These are phyloP conservation scores for Penicillium cosmopolitanum DNA, from an alignment of 495 filamentous ascomycete species.

Conservation along the genomic window DNA sequence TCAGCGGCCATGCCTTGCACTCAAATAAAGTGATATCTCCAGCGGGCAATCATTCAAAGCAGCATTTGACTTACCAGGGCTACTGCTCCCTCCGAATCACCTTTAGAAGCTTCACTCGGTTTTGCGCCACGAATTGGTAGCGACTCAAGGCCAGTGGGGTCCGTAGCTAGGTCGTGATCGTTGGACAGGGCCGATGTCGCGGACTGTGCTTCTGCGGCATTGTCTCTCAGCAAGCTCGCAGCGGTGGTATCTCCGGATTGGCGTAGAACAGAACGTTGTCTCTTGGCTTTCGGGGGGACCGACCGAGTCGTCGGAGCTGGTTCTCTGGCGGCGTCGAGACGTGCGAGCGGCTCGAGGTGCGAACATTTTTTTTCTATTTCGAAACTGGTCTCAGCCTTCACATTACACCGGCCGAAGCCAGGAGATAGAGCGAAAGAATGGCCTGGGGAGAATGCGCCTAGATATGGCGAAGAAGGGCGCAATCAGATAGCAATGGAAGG, in stretches of 20 bases:
- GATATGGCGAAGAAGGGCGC: slow-evolving; percentile 2
- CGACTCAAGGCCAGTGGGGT: slow-evolving; percentile 34
- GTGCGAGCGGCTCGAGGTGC: slow-evolving; percentile 60
- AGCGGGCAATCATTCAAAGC: slow-evolving; percentile 8
- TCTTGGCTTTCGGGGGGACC: slow-evolving; percentile 70
- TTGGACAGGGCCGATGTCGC: slow-evolving; percentile 11
- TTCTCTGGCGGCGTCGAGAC: slow-evolving; percentile 69
- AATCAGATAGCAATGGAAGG: slow-evolving; percentile 4
- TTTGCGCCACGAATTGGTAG: slow-evolving; percentile 66
- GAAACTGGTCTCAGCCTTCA: not conserved
- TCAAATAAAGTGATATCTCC: not conserved
- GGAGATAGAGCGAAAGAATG: not conserved
- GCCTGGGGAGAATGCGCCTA: slow-evolving; percentile 4
- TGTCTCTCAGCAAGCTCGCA: slow-evolving; percentile 21
- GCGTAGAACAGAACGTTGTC: slow-evolving; percentile 65
- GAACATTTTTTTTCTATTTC: slow-evolving; percentile 58
- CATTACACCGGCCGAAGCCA: slow-evolving; percentile 16
- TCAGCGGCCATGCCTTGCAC: not conserved
- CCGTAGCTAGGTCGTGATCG: slow-evolving; percentile 15
- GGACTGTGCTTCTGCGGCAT: slow-evolving; percentile 25
- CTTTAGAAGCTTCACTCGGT: slow-evolving; percentile 48
- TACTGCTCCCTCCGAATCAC: slow-evolving; percentile 61
- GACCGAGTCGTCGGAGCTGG: slow-evolving; percentile 64
- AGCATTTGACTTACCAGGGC: slow-evolving; percentile 57
- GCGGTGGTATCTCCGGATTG: slow-evolving; percentile 50